Percentiles rank a stretch among this genome's conserved stretches.
phyloP scores from a whole-genome alignment of 2,329 filamentous ascomycete species.

The Colletotrichum liaoningense region DNA sequence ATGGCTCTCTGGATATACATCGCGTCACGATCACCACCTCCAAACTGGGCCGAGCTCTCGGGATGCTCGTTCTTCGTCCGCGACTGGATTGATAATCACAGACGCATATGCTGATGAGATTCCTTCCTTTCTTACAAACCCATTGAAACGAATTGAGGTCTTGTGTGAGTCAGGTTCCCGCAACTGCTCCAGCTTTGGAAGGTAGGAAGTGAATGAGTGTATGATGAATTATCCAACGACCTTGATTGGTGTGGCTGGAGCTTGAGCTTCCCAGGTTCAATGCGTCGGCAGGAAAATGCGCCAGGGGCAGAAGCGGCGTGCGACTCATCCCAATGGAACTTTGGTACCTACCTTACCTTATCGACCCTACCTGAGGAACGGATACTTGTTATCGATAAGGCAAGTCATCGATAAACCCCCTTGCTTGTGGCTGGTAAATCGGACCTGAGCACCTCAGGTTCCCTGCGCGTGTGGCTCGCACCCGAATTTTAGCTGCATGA shows the following conservation, averaged over 20 bases:
- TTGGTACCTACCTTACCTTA: not conserved
- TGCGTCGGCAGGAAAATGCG: not conserved
- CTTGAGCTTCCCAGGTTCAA: not conserved
- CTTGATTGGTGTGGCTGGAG: slow-evolving; percentile 3
- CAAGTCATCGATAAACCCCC: not conserved
- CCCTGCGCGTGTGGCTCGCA: slow-evolving; percentile 17
- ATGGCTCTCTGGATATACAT: slow-evolving; percentile 5
- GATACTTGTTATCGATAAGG: slow-evolving; percentile 3
- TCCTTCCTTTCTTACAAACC: not conserved
- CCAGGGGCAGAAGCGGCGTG: not conserved
- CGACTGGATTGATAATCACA: not conserved
- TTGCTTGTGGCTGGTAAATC: not conserved
- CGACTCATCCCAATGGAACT: not conserved
- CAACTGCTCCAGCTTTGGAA: not conserved
- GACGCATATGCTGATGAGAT: not conserved
- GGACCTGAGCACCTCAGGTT: not conserved
- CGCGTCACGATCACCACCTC: slow-evolving; percentile 1
- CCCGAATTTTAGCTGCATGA: slow-evolving; percentile 31
- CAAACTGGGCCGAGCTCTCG: not conserved
- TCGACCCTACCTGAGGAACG: too few relatives aligned
- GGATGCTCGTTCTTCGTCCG: not conserved
- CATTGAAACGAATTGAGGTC: not conserved
- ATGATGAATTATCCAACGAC: not conserved
- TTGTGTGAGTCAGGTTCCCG: not conserved
- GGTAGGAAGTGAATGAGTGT: not conserved